phyloP scores from a whole-genome alignment of 495 filamentous ascomycete genomes.

The Ascodesmis nigricans region DNA sequence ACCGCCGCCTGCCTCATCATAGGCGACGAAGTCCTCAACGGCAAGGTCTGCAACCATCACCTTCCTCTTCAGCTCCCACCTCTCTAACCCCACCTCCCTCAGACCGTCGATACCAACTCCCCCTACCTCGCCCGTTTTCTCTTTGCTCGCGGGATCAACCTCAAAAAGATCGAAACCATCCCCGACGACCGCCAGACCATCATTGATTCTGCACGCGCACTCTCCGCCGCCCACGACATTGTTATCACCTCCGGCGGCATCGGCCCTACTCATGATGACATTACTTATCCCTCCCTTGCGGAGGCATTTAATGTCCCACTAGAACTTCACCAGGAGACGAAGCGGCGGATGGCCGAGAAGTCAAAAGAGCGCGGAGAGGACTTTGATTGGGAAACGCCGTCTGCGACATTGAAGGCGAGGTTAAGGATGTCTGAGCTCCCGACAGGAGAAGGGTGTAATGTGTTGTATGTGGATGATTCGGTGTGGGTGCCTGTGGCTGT shows the following conservation, averaged over 20 bases:
- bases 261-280: slow-evolving; percentile 91
- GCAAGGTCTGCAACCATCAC: slow-evolving; percentile 41
- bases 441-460: slow-evolving; percentile 43
- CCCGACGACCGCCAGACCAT: slow-evolving; percentile 80
- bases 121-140: slow-evolving; percentile 80
- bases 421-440: slow-evolving; percentile 79
- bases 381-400: slow-evolving; percentile 71
- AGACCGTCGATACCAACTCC: slow-evolving; percentile 85
- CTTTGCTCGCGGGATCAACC: slow-evolving; percentile 65
- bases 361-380: slow-evolving; percentile 49
- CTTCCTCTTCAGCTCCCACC: neutral
- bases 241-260: slow-evolving; percentile 91
- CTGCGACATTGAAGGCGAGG: slow-evolving; percentile 54
- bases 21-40: slow-evolving; percentile 89
- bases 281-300: slow-evolving; percentile 85
- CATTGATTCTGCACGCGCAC: slow-evolving; percentile 59
- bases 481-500: slow-evolving; percentile 78
- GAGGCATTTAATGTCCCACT: slow-evolving; percentile 65
- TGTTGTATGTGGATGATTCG: slow-evolving; percentile 53
- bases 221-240: slow-evolving; percentile 77
- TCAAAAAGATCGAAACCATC: slow-evolving; percentile 82
- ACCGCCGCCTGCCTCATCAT: slow-evolving; percentile 91
- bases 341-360: slow-evolving; percentile 59
- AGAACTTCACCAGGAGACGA: slow-evolving; percentile 50
- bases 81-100: neutral